Evolutionary conservation across 805 yeast genomes (phyloP).

Genomic region (Yarrowia phangngaensis): DNA sequence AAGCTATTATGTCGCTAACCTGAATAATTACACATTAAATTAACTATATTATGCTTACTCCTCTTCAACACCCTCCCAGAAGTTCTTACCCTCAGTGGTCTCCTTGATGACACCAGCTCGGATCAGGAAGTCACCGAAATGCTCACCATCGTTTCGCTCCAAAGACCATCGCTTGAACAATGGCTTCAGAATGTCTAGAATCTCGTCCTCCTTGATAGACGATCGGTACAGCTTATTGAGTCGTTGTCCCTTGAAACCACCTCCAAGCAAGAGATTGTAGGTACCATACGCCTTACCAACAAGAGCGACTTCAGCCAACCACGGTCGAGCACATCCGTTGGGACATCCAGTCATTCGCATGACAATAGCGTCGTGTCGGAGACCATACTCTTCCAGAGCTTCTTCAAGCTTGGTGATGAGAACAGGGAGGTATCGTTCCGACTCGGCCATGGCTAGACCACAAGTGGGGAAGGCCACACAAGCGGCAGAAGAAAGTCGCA

Average conservation of each 20-base stretch:
- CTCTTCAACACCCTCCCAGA: slow-evolving; percentile 91
- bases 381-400: slow-evolving; percentile 85
- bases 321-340: slow-evolving; percentile 97
- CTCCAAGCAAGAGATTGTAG: slow-evolving; percentile 91
- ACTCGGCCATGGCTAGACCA: slow-evolving; percentile 98
- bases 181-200: slow-evolving; percentile 70
- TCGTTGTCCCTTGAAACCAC: slow-evolving; percentile 91
- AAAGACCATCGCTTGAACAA: slow-evolving; percentile 90
- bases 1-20: no score
- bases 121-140: slow-evolving; percentile 88
- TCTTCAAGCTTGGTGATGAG: slow-evolving; percentile 76
- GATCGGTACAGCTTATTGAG: slow-evolving; percentile 84
- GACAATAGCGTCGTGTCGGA: slow-evolving; percentile 88
- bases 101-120: slow-evolving; percentile 85
- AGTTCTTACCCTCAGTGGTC: slow-evolving; percentile 83
- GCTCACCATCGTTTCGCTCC: slow-evolving; percentile 88
- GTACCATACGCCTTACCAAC: slow-evolving; percentile 95
- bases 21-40: no score
- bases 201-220: slow-evolving; percentile 87
- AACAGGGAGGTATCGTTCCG: slow-evolving; percentile 86
- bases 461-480: slow-evolving; percentile 99
- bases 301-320: slow-evolving; percentile 94
- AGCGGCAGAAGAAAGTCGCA: slow-evolving; percentile 87
- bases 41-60: no score
- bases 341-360: slow-evolving; percentile 99